Percentiles rank a stretch among this genome's conserved stretches.
These are phyloP conservation scores for Zymoseptoria passerinii DNA, from an alignment of 2,329 filamentous ascomycete genomes.

Conservation along the genomic window DNA sequence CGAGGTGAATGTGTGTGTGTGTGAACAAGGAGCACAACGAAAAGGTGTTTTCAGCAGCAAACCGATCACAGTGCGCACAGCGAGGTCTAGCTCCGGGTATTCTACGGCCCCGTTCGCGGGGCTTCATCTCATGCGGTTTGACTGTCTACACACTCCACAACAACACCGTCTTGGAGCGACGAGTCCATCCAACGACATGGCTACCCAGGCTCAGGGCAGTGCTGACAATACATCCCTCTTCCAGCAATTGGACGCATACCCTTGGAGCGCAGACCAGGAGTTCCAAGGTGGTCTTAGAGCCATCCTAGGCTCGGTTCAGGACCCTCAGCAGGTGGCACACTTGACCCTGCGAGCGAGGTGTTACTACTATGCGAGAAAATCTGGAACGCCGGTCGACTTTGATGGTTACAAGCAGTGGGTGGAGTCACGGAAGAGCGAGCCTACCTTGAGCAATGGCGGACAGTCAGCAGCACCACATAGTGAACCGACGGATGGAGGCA, in stretches of 20 bases:
- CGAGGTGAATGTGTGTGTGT: background rate
- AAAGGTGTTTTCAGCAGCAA: background rate
- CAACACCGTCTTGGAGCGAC: background rate
- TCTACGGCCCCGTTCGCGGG: background rate
- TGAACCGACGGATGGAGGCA: conserved; percentile 11
- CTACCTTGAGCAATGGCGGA: conserved; percentile 1
- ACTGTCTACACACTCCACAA: background rate
- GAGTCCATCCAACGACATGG: conserved; percentile 16
- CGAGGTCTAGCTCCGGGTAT: background rate
- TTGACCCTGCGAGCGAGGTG: conserved; percentile 59
- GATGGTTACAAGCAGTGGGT: conserved; percentile 58
- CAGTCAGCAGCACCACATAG: background rate
- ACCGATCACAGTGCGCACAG: background rate
- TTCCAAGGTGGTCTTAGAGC: conserved; percentile 61
- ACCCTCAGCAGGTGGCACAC: conserved; percentile 47
- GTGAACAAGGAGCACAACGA: background rate
- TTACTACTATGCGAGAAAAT: conserved; percentile 53
- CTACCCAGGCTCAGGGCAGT: conserved; percentile 7
- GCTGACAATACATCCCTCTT: conserved; percentile 37
- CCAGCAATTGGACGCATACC: conserved; percentile 55
- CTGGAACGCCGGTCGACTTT: conserved; percentile 52
- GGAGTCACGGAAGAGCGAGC: conserved; percentile 30
- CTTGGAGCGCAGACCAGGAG: conserved; percentile 58
- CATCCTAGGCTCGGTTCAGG: conserved; percentile 52
- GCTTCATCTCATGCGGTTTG: background rate